Conservation (phyloP, 305 asterid genomes). For the Nicotiana rustica region DNA sequence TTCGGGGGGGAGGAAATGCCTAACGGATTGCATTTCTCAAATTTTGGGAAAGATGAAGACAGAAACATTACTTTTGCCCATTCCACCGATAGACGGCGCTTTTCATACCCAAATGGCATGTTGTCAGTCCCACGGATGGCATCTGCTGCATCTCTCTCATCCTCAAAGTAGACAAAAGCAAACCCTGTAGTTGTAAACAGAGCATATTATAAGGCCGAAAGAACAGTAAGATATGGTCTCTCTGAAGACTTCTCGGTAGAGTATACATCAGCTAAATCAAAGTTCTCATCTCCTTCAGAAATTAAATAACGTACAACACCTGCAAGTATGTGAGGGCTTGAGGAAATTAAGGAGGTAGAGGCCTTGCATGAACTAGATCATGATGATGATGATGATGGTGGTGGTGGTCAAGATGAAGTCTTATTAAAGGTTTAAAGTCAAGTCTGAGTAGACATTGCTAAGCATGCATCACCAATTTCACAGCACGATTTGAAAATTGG, state of each 20-base stretch:
- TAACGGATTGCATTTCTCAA: neutral
- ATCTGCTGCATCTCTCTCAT: constrained; percentile 90
- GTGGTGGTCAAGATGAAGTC: constrained; percentile 38
- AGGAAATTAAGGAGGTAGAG: constrained; percentile 74
- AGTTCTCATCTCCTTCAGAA: constrained; percentile 51
- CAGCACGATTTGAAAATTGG: constrained; percentile 71
- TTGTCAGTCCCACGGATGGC: constrained; percentile 75
- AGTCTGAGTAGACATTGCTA: constrained; percentile 70
- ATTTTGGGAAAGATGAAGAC: neutral
- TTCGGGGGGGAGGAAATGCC: neutral
- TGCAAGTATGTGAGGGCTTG: constrained; percentile 79
- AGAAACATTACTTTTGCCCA: constrained; percentile 78
- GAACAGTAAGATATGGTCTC: constrained; percentile 22
- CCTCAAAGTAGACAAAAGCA: constrained; percentile 90
- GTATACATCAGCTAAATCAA: constrained; percentile 46
- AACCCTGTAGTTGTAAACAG: constrained; percentile 57
- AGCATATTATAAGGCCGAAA: constrained; percentile 40
- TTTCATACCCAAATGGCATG: constrained; percentile 72
- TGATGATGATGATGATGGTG: constrained; percentile 60
- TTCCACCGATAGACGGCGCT: constrained; percentile 75
- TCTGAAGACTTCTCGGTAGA: constrained; percentile 38
- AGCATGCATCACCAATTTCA: constrained; percentile 88
- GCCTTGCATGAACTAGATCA: constrained; percentile 83
- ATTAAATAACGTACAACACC: constrained; percentile 74
- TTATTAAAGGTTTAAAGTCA: constrained; percentile 60